Percentiles rank a stretch among this genome's conserved stretches.
phyloP scores from a whole-genome alignment of 176 grass and related monocot genomes.

The Bonia amplexicaulis region DNA sequence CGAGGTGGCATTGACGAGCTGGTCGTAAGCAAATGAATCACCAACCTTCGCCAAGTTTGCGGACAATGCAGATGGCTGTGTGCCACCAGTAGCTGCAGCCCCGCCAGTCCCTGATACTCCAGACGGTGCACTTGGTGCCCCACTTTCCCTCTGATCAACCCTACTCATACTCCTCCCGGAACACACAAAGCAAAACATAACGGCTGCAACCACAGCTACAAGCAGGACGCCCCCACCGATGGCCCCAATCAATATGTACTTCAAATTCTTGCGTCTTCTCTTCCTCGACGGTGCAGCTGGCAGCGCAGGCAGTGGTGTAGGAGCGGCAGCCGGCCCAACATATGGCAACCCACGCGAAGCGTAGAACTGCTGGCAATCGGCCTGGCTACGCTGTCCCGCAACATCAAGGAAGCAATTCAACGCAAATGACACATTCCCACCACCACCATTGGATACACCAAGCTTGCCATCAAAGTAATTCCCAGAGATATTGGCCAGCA shows the following conservation, averaged over 20 bases:
- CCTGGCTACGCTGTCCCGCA: conserved; percentile 44
- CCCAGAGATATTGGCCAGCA: conserved; percentile 51
- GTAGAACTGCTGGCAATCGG: conserved; percentile 67
- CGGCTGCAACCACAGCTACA: conserved; percentile 20
- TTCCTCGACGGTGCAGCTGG: conserved; percentile 17
- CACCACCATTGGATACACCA: not conserved
- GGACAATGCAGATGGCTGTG: conserved; percentile 31
- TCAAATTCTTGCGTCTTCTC: conserved; percentile 51
- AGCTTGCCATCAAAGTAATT: conserved; percentile 84
- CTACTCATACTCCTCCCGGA: conserved; percentile 18
- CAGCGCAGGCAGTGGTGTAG: conserved; percentile 9
- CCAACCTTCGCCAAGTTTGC: conserved; percentile 57
- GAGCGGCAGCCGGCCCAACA: not conserved
- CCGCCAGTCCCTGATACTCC: not conserved
- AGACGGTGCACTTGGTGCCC: not conserved
- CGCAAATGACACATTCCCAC: conserved; percentile 37
- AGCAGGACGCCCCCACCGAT: conserved; percentile 56
- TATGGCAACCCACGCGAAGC: conserved; percentile 39
- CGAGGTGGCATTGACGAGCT: conserved; percentile 46
- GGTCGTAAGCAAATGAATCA: conserved; percentile 67
- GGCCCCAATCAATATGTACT: conserved; percentile 80
- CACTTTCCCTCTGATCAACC: conserved; percentile 29
- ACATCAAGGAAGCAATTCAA: conserved; percentile 63
- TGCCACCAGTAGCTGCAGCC: conserved; percentile 20
- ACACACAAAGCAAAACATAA: conserved; percentile 47